Evolutionary conservation across 345 rosid species (phyloP).

Genomic region (Erysimum cheiranthoides): DNA sequence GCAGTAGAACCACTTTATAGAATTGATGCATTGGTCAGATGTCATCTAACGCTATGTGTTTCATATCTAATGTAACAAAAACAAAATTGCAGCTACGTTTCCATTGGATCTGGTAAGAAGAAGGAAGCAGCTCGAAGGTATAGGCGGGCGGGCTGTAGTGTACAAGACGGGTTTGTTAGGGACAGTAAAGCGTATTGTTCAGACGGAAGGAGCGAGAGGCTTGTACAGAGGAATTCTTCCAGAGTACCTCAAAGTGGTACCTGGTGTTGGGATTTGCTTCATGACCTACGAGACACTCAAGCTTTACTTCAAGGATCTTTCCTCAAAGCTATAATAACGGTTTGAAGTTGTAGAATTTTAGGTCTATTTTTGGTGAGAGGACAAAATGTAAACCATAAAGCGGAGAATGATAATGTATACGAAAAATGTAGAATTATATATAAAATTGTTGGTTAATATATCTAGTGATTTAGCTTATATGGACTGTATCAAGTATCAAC

Average conservation of each 20-base stretch:
- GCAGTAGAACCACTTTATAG: background rate
- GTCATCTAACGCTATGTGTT: background rate
- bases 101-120: slow-evolving; percentile 95
- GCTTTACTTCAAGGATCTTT: slow-evolving; percentile 60
- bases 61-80: background rate
- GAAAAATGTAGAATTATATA: slow-evolving; percentile 16
- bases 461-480: background rate
- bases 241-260: slow-evolving; percentile 93
- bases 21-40: slow-evolving; percentile 7
- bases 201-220: slow-evolving; percentile 73
- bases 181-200: slow-evolving; percentile 65
- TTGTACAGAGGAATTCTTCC: slow-evolving; percentile 91
- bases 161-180: slow-evolving; percentile 78
- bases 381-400: slow-evolving; percentile 23
- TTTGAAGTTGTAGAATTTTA: slow-evolving; percentile 38
- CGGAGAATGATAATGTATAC: slow-evolving; percentile 14
- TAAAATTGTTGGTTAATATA: background rate
- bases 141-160: slow-evolving; percentile 75
- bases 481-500: too few relatives aligned
- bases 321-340: slow-evolving; percentile 44
- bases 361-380: slow-evolving; percentile 50
- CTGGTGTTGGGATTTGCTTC: slow-evolving; percentile 92
- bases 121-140: slow-evolving; percentile 92
- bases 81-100: slow-evolving; percentile 72
- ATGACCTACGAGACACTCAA: slow-evolving; percentile 92